Evolutionary conservation across 2,329 filamentous ascomycete species (phyloP), one percentile per base, ranked within the genome.

Genomic region (Ophidiomyces ophidiicola): DNA sequence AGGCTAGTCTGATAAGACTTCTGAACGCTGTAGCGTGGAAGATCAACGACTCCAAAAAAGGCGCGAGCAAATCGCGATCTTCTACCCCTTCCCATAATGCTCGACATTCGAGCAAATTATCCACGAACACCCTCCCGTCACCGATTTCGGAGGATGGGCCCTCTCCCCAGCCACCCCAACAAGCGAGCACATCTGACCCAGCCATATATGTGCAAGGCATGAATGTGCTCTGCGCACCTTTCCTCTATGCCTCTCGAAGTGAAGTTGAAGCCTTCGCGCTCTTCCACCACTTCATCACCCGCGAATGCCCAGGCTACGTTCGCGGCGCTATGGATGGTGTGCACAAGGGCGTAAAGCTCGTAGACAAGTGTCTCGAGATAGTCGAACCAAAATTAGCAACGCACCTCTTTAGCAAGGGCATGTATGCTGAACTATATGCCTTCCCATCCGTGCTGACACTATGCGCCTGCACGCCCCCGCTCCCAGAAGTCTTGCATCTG

Each of bases 141-240:
- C 79, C 74, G 1, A 39, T 39, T 8, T 78, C 72, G 0, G 76
- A 80, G 53, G 70, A 76, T 45, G 36, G n/a, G n/a, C n/a, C 46
- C 20, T 23, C 36, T 40, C 41, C 48, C 44, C 32, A 41, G 46
- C 40, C 43, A 44, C 24, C 49, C 34, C 8, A 46, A 48, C 23
- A 80, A 46, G 66, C 68, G 5, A 72, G 71, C 42, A 67, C 65
- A 2, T 63, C 66, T 21, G 80, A 84, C 50, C 74, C 83, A 7
- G 84, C 86, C 21, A 87, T 83, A 28, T 98, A 98, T 53, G 88
- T 98, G 2, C 90, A 98, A 61, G 90, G 90, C 49, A 96, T 98
- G 88, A 98, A 98, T 57, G 90, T 98, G 28, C 74, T 98, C 11
- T 88, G 87, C 6, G 90, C 90, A 1, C 90, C 90, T 0, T 94